Evolutionary conservation across 768 basidiomycete species (phyloP), one percentile per base, ranked within the genome.

Genomic region (Daedaleopsis nitida): DNA sequence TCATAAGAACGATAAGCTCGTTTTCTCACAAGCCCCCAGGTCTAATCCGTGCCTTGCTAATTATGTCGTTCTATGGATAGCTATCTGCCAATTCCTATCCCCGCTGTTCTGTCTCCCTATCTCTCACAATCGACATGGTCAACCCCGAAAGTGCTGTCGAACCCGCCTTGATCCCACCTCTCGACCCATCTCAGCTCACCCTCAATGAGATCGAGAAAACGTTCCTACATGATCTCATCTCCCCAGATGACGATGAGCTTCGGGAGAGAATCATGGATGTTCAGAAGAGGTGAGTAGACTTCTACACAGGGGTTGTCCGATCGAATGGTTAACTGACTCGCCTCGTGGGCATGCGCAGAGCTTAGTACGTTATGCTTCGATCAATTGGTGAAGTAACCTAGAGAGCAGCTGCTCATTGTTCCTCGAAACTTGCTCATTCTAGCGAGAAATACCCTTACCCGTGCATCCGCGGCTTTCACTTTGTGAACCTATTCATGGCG

Each of bases 391-490:
- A 21, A 16, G 27, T 32, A 32, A 32, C 27, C 27, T 32, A 32
- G 27, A 32, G 21, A 23, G 12, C 27, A 17, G 19, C 53, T 5
- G 43, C 24, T 17, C 21, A 27, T 55, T 34, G 13, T 45, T 38
- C 45, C 19, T 5, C 7, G 13, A 23, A 37, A 11, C 9, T 43
- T 42, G 55, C n/a, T 17, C 16, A 14, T 13, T 27, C 9, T 45
- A 74, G 73, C 63, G 64, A 50, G 17, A 56, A 69, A 23, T 70
- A 71, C 44, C 71, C 74, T 10, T 74, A 74, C 39, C 73, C 74
- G 35, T 75, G 73, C 62, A 73, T 74, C 48, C 69, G 66, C 35
- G 70, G 55, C 9, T 74, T 75, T 63, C 70, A 72, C 49, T 72
- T 70, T 60, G 68, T 72, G 16, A 67, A 58, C 19, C 64, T 73